These are phyloP conservation scores for Prunus mongolica DNA, from an alignment of 306 rosid genomes.

Conservation along the genomic window DNA sequence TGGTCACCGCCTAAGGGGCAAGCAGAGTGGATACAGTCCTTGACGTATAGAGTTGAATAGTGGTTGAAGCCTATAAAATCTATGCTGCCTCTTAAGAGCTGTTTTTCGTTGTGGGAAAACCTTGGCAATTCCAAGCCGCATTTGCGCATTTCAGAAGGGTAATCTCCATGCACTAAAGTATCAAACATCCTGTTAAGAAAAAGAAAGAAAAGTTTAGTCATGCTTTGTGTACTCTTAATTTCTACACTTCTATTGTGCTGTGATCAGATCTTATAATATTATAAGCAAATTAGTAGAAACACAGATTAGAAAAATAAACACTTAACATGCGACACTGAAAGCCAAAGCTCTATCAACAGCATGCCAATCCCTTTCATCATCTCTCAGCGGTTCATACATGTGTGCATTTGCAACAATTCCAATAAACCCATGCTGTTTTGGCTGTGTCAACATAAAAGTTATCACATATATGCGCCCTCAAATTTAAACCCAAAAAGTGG, in stretches of 20 bases:
- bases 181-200: constrained; percentile 34
- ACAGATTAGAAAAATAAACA: neutral
- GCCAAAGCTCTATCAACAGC: constrained; percentile 52
- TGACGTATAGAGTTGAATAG: constrained; percentile 48
- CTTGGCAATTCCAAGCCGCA: constrained; percentile 43
- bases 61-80: constrained; percentile 65
- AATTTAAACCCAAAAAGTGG: neutral
- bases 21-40: constrained; percentile 41
- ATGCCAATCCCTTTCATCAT: constrained; percentile 39
- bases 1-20: constrained; percentile 34
- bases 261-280: neutral
- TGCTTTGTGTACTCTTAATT: neutral
- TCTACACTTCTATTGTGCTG: neutral
- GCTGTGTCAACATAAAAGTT: constrained; percentile 21
- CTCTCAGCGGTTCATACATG: constrained; percentile 62
- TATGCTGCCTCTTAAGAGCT: constrained; percentile 42
- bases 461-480: too few species aligned
- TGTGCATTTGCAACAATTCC: constrained; percentile 29
- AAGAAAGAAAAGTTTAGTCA: neutral
- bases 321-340: constrained; percentile 48
- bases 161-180: constrained; percentile 56
- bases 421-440: constrained; percentile 45
- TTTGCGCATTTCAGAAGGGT: constrained; percentile 52
- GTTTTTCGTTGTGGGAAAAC: constrained; percentile 39
- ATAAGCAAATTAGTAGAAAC: neutral